Evolutionary conservation across 441 rosid genomes (phyloP).

Genomic region (Erodium trifolium): DNA sequence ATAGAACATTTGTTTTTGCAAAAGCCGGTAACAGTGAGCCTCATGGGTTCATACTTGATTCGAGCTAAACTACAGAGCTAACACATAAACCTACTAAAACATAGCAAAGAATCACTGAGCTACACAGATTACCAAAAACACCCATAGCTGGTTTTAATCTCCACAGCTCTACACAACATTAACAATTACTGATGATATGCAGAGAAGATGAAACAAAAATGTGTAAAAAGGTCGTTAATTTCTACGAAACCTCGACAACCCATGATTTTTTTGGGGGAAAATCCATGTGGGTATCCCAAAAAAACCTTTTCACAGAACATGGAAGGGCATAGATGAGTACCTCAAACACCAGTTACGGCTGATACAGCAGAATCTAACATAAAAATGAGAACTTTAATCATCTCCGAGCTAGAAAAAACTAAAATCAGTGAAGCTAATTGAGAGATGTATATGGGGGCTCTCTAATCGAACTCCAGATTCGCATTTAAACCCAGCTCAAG

Average conservation of each 20-base stretch:
- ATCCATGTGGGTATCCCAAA: not conserved
- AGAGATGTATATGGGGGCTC: not conserved
- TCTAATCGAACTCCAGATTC: not conserved
- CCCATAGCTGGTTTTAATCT: not conserved
- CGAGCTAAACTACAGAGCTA: not conserved
- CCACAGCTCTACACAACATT: not conserved
- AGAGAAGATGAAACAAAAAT: not conserved
- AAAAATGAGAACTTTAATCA: too few species aligned
- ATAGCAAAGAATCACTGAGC: not conserved
- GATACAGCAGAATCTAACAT: too few species aligned
- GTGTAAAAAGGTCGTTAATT: not conserved
- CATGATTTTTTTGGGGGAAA: not conserved
- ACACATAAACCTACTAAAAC: not conserved
- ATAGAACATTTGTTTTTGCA: not conserved
- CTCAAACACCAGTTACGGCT: constrained; percentile 1
- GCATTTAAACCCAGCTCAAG: not conserved
- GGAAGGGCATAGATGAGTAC: not conserved
- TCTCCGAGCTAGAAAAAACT: too few species aligned
- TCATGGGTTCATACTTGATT: not conserved
- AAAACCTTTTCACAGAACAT: not conserved
- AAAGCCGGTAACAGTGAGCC: not conserved
- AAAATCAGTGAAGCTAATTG: not conserved
- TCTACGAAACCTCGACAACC: not conserved
- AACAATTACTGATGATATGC: not conserved
- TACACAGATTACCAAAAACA: not conserved